phyloP scores from a whole-genome alignment of 306 rosid species.

The Alnus glutinosa region DNA sequence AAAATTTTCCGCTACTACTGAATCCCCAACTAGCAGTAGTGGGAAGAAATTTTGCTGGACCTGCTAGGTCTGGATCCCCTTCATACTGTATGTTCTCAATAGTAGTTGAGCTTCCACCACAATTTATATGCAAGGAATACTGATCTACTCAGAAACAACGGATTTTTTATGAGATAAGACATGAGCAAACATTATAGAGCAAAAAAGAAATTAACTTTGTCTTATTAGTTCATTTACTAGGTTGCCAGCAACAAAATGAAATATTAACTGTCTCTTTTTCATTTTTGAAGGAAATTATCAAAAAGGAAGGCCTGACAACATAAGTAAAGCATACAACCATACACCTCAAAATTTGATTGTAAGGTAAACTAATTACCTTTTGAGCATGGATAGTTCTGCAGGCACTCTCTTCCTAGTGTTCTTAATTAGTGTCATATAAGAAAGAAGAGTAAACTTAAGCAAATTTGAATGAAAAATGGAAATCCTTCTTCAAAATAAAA shows the following conservation, averaged over 20 bases:
- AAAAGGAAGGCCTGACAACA: not conserved
- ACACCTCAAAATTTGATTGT: not conserved
- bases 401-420: not conserved
- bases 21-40: slow-evolving; percentile 44
- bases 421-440: not conserved
- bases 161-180: not conserved
- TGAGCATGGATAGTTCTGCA: slow-evolving; percentile 3
- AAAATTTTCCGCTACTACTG: slow-evolving; percentile 56
- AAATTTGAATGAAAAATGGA: not conserved
- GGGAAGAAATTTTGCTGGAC: slow-evolving; percentile 43
- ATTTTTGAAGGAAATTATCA: not conserved
- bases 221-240: too few relatives aligned
- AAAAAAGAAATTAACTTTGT: not conserved
- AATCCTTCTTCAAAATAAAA: too few relatives aligned
- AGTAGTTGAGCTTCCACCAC: slow-evolving; percentile 57
- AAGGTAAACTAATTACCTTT: slow-evolving; percentile 20
- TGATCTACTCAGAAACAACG: not conserved
- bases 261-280: not conserved
- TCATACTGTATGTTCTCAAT: slow-evolving; percentile 40
- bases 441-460: not conserved
- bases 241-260: not conserved
- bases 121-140: slow-evolving; percentile 47
- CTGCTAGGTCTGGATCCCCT: slow-evolving; percentile 49
- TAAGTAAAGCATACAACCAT: not conserved
- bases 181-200: not conserved